A percentile compares a stretch with the other conserved stretches of the same genome.
Evolutionary conservation across 2,329 filamentous ascomycete genomes (phyloP).

Genomic region (Claviceps sp.): DNA sequence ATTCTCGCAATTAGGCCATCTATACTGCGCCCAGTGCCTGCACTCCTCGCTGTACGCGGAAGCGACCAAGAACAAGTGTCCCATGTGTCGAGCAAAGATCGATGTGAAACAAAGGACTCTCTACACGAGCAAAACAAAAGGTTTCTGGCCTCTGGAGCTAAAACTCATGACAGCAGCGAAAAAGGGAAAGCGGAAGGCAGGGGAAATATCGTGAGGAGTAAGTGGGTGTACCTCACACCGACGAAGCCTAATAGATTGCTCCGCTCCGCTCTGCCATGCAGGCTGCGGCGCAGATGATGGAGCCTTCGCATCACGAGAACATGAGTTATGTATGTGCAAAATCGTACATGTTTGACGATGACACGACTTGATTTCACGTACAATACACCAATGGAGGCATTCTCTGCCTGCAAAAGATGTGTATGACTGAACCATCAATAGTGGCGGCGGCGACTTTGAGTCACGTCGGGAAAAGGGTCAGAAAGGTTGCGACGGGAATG

Average conservation of each 20-base stretch:
- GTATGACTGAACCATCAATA: no score
- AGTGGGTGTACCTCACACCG: neutral
- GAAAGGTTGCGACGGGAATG: no score
- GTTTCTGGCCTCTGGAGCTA: constrained; percentile 45
- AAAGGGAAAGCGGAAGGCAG: constrained; percentile 31
- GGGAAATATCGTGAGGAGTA: constrained; percentile 13
- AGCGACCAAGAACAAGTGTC: constrained; percentile 42
- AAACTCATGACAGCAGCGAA: constrained; percentile 46
- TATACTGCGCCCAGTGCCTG: constrained; percentile 51
- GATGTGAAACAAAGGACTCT: constrained; percentile 29
- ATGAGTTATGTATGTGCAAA: no score
- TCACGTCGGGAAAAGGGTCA: no score
- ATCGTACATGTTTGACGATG: no score
- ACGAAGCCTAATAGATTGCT: no score
- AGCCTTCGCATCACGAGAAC: no score
- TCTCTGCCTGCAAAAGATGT: no score
- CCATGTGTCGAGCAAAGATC: constrained; percentile 49
- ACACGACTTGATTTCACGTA: no score
- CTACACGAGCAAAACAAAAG: constrained; percentile 34
- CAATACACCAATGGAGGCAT: no score
- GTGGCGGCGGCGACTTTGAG: no score
- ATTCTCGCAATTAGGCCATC: constrained; percentile 29
- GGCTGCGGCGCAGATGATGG: neutral
- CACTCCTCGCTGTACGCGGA: constrained; percentile 46
- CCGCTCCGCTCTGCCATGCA: neutral